Evolutionary conservation across 495 filamentous ascomycete genomes (phyloP).

Genomic region (Arthonia radiata): DNA sequence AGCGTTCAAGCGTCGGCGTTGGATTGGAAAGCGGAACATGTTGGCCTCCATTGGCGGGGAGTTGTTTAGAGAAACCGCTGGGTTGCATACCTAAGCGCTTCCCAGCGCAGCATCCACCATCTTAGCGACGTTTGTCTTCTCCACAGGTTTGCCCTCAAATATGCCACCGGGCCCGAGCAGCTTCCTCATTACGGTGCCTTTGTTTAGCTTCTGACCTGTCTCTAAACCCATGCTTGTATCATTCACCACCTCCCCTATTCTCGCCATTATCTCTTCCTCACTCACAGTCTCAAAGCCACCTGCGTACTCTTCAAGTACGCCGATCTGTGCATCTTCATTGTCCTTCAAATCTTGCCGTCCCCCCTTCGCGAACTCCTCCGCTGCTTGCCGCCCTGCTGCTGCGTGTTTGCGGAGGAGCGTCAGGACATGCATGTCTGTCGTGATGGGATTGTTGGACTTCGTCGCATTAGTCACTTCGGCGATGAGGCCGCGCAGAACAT

Average conservation of each 20-base stretch:
- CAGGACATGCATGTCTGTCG: constrained; percentile 29
- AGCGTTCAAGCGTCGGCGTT: no score
- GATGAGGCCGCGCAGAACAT: constrained; percentile 29
- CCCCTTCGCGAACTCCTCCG: constrained; percentile 23
- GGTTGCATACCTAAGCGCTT: no score
- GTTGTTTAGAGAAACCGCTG: no score
- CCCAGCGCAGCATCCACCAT: no score
- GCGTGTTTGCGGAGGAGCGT: constrained; percentile 23
- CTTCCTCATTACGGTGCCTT: neutral
- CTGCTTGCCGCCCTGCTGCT: constrained; percentile 16
- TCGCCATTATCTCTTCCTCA: constrained; percentile 2
- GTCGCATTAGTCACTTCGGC: constrained; percentile 27
- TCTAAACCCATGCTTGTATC: neutral
- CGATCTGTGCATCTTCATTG: constrained; percentile 28
- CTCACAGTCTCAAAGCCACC: constrained; percentile 19
- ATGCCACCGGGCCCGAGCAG: neutral
- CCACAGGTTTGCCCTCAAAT: neutral
- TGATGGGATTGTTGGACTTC: constrained; percentile 27
- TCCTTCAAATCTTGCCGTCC: constrained; percentile 27
- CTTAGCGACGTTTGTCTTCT: neutral
- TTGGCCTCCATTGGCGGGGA: no score
- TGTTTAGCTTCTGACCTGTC: neutral
- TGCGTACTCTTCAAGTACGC: constrained; percentile 24
- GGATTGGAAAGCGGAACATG: no score
- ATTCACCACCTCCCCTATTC: neutral